Percentiles rank a stretch among this genome's conserved stretches.
These are phyloP conservation scores for Catunica adiposa DNA, from an alignment of 2,329 filamentous ascomycete genomes.

Conservation along the genomic window DNA sequence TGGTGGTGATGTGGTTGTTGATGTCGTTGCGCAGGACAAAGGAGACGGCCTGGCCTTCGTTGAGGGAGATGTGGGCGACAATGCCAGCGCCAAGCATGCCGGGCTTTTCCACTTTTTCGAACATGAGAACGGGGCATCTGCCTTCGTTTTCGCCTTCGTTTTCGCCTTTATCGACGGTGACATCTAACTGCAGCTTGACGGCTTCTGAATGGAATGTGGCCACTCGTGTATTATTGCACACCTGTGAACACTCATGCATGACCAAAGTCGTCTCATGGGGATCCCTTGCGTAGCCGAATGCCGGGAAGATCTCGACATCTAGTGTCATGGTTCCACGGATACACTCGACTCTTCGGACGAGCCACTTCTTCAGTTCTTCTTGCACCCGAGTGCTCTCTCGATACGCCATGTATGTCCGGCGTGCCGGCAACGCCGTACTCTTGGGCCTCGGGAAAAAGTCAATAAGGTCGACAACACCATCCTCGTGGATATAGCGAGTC, in stretches of 20 bases:
- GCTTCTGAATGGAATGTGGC: slow-evolving; percentile 45
- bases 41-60: slow-evolving; percentile 51
- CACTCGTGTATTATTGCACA: slow-evolving; percentile 34
- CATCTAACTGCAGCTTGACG: slow-evolving; percentile 48
- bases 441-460: slow-evolving; percentile 63
- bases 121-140: slow-evolving; percentile 35
- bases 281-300: slow-evolving; percentile 53
- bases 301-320: slow-evolving; percentile 56
- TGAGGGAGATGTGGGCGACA: slow-evolving; percentile 39
- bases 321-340: slow-evolving; percentile 46
- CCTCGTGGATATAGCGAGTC: slow-evolving; percentile 61
- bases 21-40: slow-evolving; percentile 51
- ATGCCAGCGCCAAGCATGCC: slow-evolving; percentile 46
- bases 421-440: slow-evolving; percentile 35
- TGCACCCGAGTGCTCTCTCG: slow-evolving; percentile 37
- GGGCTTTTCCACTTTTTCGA: slow-evolving; percentile 34
- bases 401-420: slow-evolving; percentile 33
- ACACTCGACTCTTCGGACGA: slow-evolving; percentile 56
- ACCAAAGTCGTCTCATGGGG: slow-evolving; percentile 42
- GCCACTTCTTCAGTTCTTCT: slow-evolving; percentile 51
- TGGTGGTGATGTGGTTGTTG: slow-evolving; percentile 37
- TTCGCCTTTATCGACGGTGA: slow-evolving; percentile 46
- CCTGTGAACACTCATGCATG: slow-evolving; percentile 26
- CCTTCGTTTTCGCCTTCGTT: slow-evolving; percentile 22
- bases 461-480: slow-evolving; percentile 54